Conservation (phyloP, 257 asterid genomes). For the Cordia subcordata region DNA sequence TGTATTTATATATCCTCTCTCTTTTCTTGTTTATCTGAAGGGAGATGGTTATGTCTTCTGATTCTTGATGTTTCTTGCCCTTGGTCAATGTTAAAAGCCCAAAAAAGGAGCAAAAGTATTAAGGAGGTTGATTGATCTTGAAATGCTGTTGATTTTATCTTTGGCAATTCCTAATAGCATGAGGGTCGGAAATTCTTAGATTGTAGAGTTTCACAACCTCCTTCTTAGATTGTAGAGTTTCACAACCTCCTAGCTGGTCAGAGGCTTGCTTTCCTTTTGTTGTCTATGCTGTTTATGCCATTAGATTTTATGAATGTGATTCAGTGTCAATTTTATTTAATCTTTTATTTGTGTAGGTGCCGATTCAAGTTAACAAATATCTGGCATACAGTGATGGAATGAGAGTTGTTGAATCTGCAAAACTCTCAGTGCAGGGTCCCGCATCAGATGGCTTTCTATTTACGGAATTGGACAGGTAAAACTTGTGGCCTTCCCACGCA, state of each 20-base stretch:
- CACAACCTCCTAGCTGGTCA: too few relatives aligned
- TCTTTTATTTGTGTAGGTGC: constrained; percentile 30
- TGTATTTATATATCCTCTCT: background rate
- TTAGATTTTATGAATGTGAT: too few relatives aligned
- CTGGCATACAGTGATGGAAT: constrained; percentile 52
- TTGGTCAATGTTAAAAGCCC: background rate
- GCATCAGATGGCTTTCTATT: constrained; percentile 29
- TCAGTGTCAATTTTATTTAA: too few relatives aligned
- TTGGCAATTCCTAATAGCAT: too few relatives aligned
- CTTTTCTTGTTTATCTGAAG: background rate
- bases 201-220: too few relatives aligned
- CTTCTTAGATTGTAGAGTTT: too few relatives aligned
- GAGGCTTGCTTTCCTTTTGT: too few relatives aligned
- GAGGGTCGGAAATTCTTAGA: too few relatives aligned
- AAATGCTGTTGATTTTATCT: too few relatives aligned
- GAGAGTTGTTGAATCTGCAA: constrained; percentile 46
- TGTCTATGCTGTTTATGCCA: too few relatives aligned
- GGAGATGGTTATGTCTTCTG: background rate
- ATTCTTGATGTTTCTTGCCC: background rate
- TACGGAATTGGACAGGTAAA: constrained; percentile 40
- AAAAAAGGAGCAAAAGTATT: background rate
- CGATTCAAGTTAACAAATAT: constrained; percentile 55
- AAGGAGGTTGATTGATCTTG: background rate
- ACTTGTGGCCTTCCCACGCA: background rate
- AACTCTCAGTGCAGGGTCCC: constrained; percentile 18